A percentile compares a stretch with the other conserved stretches of the same genome.
Evolutionary conservation across 2,329 filamentous ascomycete genomes (phyloP).

Genomic region (Phialophora tarda): DNA sequence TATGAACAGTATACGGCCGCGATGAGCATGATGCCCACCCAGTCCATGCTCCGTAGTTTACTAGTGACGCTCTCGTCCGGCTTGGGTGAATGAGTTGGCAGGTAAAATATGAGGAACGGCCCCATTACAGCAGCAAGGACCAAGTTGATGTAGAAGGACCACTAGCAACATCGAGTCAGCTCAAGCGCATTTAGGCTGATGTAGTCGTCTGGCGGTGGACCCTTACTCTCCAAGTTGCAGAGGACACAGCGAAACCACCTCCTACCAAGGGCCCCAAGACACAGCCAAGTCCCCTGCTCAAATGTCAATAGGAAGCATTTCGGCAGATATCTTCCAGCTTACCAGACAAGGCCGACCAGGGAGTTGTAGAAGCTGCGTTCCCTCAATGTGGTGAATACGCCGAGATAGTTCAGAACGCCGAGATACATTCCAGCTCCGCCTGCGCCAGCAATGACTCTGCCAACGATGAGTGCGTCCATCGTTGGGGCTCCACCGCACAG

Average conservation of each 20-base stretch:
- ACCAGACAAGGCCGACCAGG: conserved; percentile 46
- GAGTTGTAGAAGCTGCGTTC: conserved; percentile 45
- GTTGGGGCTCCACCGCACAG: conserved; percentile 54
- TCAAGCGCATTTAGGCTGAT: neutral
- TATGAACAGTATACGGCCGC: conserved; percentile 50
- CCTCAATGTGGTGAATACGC: conserved; percentile 35
- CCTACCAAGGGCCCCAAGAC: conserved; percentile 50
- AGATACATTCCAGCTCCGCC: conserved; percentile 44
- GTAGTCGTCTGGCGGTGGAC: neutral
- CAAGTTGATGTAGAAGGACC: conserved; percentile 64
- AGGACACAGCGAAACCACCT: conserved; percentile 42
- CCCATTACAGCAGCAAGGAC: conserved; percentile 52
- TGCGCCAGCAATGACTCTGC: conserved; percentile 46
- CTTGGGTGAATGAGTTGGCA: conserved; percentile 44
- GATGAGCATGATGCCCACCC: conserved; percentile 53
- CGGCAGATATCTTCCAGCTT: neutral
- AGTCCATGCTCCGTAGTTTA: conserved; percentile 51
- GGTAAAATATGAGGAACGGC: conserved; percentile 53
- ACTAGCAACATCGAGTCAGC: conserved; percentile 34
- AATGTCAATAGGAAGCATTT: neutral
- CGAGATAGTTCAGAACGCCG: conserved; percentile 42
- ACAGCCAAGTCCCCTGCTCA: conserved; percentile 42
- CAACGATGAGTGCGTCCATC: conserved; percentile 55
- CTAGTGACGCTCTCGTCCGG: conserved; percentile 34
- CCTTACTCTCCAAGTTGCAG: conserved; percentile 24